Conservation (phyloP, 805 yeast species). For the Barnettozyma pratensis region DNA sequence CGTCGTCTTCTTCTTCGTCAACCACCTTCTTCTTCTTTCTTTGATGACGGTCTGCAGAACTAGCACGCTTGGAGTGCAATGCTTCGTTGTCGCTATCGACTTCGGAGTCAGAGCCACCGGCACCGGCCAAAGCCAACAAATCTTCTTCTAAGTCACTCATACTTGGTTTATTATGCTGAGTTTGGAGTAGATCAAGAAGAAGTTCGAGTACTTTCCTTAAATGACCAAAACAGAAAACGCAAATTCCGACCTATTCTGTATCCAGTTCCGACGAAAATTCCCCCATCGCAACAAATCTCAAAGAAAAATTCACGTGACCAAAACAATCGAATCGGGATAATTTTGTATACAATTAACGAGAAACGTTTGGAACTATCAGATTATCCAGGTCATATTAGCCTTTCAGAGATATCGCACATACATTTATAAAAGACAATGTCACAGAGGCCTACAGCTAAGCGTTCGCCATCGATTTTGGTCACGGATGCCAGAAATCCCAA, state of each 20-base stretch:
- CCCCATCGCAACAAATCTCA: no score
- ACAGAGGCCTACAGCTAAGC: slow-evolving; percentile 60
- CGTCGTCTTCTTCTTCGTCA: slow-evolving; percentile 35
- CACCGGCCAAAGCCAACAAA: slow-evolving; percentile 90
- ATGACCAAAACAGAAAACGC: no score
- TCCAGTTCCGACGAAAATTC: no score
- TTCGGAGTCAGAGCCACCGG: slow-evolving; percentile 38
- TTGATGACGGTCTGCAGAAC: slow-evolving; percentile 15
- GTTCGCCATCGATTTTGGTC: slow-evolving; percentile 91
- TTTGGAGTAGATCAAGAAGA: background rate
- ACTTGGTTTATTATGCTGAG: background rate
- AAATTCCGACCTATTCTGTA: no score
- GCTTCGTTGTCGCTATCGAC: slow-evolving; percentile 31
- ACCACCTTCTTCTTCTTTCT: slow-evolving; percentile 25
- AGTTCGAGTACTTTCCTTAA: no score
- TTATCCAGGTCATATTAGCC: no score
- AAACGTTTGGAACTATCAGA: no score
- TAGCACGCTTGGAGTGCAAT: slow-evolving; percentile 26
- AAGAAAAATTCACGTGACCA: no score
- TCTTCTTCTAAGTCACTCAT: slow-evolving; percentile 80
- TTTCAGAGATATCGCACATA: no score
- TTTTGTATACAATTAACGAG: no score
- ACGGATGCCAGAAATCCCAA: slow-evolving; percentile 74
- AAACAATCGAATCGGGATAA: no score
- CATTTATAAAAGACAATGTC: slow-evolving; percentile 9